Percentiles rank a stretch among this genome's conserved stretches.
Conservation (phyloP, 306 rosid species). For the Citrullus colocynthis region DNA sequence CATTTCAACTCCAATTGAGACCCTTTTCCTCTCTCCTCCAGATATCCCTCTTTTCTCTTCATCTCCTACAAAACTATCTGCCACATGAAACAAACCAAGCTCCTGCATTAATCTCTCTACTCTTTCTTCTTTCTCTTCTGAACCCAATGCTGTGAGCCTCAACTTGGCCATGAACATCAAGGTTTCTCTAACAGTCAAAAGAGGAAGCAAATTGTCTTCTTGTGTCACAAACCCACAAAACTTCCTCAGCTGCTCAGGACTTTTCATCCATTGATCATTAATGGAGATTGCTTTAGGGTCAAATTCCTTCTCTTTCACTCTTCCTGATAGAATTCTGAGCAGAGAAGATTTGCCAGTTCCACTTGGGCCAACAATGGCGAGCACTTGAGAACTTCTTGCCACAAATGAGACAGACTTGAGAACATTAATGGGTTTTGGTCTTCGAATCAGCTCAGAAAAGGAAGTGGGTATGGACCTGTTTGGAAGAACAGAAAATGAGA, state of each 20-base stretch:
- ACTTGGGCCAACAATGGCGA: slow-evolving; percentile 81
- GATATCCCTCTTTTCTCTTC: slow-evolving; percentile 80
- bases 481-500: slow-evolving; percentile 43
- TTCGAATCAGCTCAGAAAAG: slow-evolving; percentile 21
- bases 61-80: slow-evolving; percentile 62
- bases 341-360: slow-evolving; percentile 90
- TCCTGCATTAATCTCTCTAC: slow-evolving; percentile 64
- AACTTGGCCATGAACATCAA: slow-evolving; percentile 63
- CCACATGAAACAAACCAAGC: slow-evolving; percentile 65
- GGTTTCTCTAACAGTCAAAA: slow-evolving; percentile 76
- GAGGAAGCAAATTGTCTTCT: slow-evolving; percentile 75
- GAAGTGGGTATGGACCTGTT: slow-evolving; percentile 21
- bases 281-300: slow-evolving; percentile 38
- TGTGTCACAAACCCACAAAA: slow-evolving; percentile 76
- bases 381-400: slow-evolving; percentile 58
- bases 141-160: slow-evolving; percentile 40
- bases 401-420: slow-evolving; percentile 69
- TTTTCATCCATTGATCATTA: slow-evolving; percentile 35
- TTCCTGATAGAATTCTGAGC: slow-evolving; percentile 45
- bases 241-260: slow-evolving; percentile 51
- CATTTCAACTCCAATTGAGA: slow-evolving; percentile 79
- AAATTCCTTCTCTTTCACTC: slow-evolving; percentile 36
- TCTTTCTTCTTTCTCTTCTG: slow-evolving; percentile 37
- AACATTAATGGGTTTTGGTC: slow-evolving; percentile 34
- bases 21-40: slow-evolving; percentile 82